These are phyloP conservation scores for Craspedostauros australis DNA, from an alignment of 108 stramenopile genomes.

Conservation along the genomic window DNA sequence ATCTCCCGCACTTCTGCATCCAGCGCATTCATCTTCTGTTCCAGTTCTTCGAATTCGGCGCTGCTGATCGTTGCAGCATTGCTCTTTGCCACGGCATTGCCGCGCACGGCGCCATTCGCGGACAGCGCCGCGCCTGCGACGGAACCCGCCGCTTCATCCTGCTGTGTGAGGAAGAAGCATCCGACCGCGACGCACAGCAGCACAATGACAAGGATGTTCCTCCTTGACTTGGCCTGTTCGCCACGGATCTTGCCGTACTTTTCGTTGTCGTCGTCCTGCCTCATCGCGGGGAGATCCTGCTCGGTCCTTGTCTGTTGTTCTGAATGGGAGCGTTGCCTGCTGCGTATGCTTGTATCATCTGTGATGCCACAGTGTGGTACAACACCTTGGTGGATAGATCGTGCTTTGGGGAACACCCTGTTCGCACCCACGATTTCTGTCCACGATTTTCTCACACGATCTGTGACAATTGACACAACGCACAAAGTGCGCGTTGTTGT, in stretches of 20 bases:
- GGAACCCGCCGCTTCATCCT: background rate
- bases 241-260: slow-evolving; percentile 14
- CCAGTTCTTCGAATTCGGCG: slow-evolving; percentile 10
- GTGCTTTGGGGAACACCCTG: no score
- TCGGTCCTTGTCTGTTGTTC: background rate
- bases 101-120: background rate
- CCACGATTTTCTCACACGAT: no score
- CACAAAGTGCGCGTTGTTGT: no score
- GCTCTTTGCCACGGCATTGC: background rate
- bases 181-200: background rate
- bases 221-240: background rate
- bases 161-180: background rate
- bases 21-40: slow-evolving; percentile 17
- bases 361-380: no score
- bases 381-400: no score
- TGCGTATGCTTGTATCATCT: no score
- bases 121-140: background rate
- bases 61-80: slow-evolving; percentile 5
- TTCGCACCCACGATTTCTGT: no score
- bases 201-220: background rate
- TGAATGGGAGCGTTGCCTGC: slow-evolving; percentile 11
- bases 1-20: slow-evolving; percentile 59
- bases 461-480: no score
- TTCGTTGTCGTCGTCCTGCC: slow-evolving; percentile 17
- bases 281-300: no score